A percentile compares a stretch with the other conserved stretches of the same genome.
Evolutionary conservation across 495 filamentous ascomycete genomes (phyloP).

Genomic region (Podospora tetraspora): DNA sequence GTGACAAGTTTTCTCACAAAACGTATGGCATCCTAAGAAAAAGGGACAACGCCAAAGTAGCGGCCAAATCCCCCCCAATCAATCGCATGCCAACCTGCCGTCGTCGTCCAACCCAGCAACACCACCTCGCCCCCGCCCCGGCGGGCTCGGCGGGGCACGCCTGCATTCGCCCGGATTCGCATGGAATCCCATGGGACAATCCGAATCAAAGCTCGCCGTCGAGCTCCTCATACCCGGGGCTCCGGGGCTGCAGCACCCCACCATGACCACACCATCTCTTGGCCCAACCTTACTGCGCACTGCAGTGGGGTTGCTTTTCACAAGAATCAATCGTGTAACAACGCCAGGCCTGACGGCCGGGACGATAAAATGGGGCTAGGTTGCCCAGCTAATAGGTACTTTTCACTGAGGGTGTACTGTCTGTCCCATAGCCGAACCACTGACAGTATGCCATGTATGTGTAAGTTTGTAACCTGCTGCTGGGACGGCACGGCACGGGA

Average conservation of each 20-base stretch:
- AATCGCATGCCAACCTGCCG: not conserved
- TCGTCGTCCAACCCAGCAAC: not conserved
- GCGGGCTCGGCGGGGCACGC: not conserved
- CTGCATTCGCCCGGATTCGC: not conserved
- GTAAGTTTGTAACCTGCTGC: not conserved
- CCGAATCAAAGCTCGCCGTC: not conserved
- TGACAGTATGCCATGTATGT: not conserved
- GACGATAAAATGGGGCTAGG: not conserved
- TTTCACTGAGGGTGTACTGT: not conserved
- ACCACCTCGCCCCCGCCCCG: not conserved
- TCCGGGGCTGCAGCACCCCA: not conserved
- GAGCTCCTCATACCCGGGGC: not conserved
- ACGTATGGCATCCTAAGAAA: not conserved
- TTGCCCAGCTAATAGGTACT: not conserved
- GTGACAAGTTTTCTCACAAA: not conserved
- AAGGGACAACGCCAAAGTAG: slow-evolving; percentile 4
- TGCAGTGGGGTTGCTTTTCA: not conserved
- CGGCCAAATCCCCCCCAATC: slow-evolving; percentile 8
- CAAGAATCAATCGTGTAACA: not conserved
- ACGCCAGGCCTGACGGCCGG: not conserved
- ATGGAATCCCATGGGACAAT: not conserved
- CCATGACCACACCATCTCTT: not conserved
- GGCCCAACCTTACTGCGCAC: not conserved
- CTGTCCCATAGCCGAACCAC: not conserved
- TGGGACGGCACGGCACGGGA: not conserved